Evolutionary conservation across 1,284 basidiomycete genomes (phyloP).

Genomic region (Athelia sp.): DNA sequence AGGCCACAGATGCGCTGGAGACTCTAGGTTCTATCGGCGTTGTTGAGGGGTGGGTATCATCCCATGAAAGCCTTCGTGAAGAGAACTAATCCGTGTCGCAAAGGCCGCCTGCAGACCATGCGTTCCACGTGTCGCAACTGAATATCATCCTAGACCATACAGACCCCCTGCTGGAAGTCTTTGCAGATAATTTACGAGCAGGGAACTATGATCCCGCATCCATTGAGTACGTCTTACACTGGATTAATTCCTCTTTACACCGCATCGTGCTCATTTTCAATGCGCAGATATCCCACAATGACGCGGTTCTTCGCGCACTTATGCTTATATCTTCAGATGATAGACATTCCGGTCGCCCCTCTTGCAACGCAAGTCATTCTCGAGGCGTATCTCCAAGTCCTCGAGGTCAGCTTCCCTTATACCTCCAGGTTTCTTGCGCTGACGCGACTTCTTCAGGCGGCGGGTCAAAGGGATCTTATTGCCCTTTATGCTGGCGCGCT

Average conservation of each 20-base stretch:
- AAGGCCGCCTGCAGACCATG: conserved; percentile 69
- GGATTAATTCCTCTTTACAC: not conserved
- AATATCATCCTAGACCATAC: conserved; percentile 80
- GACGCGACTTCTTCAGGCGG: conserved; percentile 35
- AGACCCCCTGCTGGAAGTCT: conserved; percentile 65
- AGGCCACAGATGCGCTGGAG: conserved; percentile 49
- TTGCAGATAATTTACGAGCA: conserved; percentile 57
- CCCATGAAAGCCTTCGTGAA: not conserved
- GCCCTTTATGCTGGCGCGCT: conserved; percentile 92
- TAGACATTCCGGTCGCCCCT: conserved; percentile 71
- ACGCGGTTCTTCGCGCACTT: conserved; percentile 93
- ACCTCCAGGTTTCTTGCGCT: not conserved
- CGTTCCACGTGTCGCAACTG: conserved; percentile 84
- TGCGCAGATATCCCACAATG: conserved; percentile 57
- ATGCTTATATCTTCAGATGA: conserved; percentile 85
- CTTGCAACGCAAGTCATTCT: conserved; percentile 79
- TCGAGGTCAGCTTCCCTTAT: conserved; percentile 54
- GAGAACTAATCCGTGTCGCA: not conserved
- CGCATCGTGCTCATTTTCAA: conserved; percentile 6
- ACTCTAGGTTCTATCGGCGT: conserved; percentile 47
- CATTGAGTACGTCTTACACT: conserved; percentile 56
- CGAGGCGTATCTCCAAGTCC: conserved; percentile 83
- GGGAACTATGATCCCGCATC: conserved; percentile 42
- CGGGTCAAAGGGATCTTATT: conserved; percentile 83
- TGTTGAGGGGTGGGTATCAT: conserved; percentile 49